Percentiles rank a stretch among this genome's conserved stretches.
These are phyloP conservation scores for Acorus gramineus DNA, from an alignment of 106 monocot species.

Conservation along the genomic window DNA sequence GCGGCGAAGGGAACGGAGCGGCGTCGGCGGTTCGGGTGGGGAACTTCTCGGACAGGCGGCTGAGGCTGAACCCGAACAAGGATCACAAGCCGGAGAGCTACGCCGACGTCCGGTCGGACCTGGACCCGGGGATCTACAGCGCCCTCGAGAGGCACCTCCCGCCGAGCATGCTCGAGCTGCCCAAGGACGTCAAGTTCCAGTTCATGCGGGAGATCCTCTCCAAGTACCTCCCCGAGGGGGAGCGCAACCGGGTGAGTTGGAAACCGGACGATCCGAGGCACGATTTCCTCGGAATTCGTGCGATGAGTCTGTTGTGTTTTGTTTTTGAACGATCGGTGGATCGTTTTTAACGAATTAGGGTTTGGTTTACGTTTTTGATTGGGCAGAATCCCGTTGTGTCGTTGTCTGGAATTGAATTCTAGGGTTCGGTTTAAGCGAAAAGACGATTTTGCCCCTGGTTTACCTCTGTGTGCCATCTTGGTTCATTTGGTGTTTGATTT, in stretches of 20 bases:
- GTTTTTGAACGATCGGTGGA: no score
- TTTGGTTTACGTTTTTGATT: no score
- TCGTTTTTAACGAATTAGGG: no score
- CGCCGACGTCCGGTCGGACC: conserved; percentile 65
- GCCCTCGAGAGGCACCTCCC: conserved; percentile 88
- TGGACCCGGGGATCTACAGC: conserved; percentile 67
- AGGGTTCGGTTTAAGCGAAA: no score
- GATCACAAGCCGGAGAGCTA: conserved; percentile 80
- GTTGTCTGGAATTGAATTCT: no score
- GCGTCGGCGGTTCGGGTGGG: conserved; percentile 8
- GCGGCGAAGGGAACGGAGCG: conserved; percentile 19
- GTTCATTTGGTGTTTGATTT: no score
- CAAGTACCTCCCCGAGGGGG: conserved; percentile 71
- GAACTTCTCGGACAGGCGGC: conserved; percentile 55
- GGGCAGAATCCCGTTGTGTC: no score
- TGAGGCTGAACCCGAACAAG: conserved; percentile 76
- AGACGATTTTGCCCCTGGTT: no score
- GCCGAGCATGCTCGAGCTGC: conserved; percentile 60
- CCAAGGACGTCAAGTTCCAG: conserved; percentile 60
- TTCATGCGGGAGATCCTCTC: conserved; percentile 81
- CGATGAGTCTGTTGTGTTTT: not conserved
- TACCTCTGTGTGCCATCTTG: no score
- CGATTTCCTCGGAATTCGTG: not conserved
- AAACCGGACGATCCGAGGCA: no score
- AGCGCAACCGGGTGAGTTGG: conserved; percentile 53